Base-by-base conservation (phyloP, 805 yeast species). In the Maudiozyma turicensis region DNA sequence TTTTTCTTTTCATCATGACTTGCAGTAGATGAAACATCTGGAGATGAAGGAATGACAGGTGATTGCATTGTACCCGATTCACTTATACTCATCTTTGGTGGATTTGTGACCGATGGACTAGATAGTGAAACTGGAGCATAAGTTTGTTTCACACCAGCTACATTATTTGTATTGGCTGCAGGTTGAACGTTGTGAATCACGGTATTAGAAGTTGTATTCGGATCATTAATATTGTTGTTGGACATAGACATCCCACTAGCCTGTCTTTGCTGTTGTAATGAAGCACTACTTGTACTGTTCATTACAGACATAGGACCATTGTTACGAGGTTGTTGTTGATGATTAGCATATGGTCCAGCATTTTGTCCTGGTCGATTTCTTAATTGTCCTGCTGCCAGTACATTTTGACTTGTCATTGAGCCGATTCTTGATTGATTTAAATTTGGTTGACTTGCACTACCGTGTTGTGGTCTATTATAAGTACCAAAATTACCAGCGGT, bases 321-420 rank as follows among this genome's bases (percentile, higher is more conserved):
- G 30, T 20, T 39, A 20, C 32, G 38, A 13, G 33, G 20, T 14
- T 28, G n/a, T 15, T 32, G 28, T 20, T 14, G 20, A 11, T 34
- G 20, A 30, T 43, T 40, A 33, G 38, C 20, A 43, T 41, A 40
- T 38, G 43, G 47, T 9, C 45, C 46, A 35, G 40, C 30, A 30
- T 40, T 50, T 45, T 47, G 48, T 29, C 26, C 38, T 30, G 49
- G 54, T 41, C 62, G 55, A 33, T 51, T 42, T n/a, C 56, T 56
- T 9, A 46, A 49, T 48, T 50, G 58, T 9, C 42, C 33, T 5
- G 26, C 26, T n/a, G 54, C 50, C 20, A 42, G 43, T 43, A 58
- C 46, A 34, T 51, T 58, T 26, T 58, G 59, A 11, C 59, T 57
- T 4, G 63, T 55, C 48, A 61, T 43, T 2, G 67, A 62, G 40